A percentile compares a stretch with the other conserved stretches of the same genome.
phyloP scores from a whole-genome alignment of 1,139 yeast genomes.

The Pichiaceae sp. region DNA sequence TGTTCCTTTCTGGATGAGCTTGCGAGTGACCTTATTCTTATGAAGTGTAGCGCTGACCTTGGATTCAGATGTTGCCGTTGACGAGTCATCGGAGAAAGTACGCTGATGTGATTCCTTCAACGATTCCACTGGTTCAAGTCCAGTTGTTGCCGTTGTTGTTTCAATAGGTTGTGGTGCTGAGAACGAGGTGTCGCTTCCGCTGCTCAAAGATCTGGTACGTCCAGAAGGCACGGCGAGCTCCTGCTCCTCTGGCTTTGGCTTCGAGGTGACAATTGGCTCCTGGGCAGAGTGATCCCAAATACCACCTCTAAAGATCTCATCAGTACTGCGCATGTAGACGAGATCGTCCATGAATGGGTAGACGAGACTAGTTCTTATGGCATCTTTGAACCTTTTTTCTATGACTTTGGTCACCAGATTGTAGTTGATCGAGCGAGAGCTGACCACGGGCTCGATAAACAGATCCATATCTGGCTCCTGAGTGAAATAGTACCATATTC shows the following conservation, averaged over 20 bases:
- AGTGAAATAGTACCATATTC: conserved; percentile 88
- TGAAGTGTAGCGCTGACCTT: conserved; percentile 2
- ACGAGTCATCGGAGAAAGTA: background rate
- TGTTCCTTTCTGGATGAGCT: background rate
- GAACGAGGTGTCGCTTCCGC: no score
- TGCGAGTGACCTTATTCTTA: background rate
- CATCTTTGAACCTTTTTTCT: conserved; percentile 71
- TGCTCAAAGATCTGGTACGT: no score
- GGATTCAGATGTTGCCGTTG: background rate
- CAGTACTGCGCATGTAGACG: conserved; percentile 54
- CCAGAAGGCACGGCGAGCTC: no score
- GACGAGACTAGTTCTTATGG: conserved; percentile 71
- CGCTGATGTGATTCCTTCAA: no score
- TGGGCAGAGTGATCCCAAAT: conserved; percentile 83
- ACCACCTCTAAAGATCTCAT: conserved; percentile 80
- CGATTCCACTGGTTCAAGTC: no score
- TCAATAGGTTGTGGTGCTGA: no score
- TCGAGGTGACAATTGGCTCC: no score
- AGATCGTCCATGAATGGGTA: conserved; percentile 86
- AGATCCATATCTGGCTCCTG: conserved; percentile 68
- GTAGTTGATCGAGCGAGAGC: conserved; percentile 73
- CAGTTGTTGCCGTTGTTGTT: no score
- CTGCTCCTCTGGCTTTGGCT: no score
- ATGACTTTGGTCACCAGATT: conserved; percentile 73
- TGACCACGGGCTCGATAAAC: conserved; percentile 79